Percentiles rank a stretch among this genome's conserved stretches.
Evolutionary conservation across 176 grass and related monocot species (phyloP).

Genomic region (Olyra latifolia): DNA sequence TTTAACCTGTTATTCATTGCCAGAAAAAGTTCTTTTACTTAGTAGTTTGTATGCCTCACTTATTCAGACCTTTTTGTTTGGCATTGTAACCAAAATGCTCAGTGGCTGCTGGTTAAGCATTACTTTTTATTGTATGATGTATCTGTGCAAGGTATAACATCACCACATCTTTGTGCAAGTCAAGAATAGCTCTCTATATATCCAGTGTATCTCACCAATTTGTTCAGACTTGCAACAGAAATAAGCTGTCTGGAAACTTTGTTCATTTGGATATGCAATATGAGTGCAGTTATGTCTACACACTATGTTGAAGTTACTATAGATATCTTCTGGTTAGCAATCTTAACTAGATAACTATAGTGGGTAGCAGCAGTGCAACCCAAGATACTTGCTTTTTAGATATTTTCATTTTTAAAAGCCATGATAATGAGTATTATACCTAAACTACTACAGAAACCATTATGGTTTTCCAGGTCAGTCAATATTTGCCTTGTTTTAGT

Average conservation of each 20-base stretch:
- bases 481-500: slow-evolving; percentile 9
- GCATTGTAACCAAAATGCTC: not conserved
- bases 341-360: not conserved
- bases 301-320: not conserved
- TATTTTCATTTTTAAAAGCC: not conserved
- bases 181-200: not conserved
- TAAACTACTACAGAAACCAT: not conserved
- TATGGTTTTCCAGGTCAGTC: not conserved
- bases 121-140: not conserved
- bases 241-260: not conserved
- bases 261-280: not conserved
- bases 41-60: not conserved
- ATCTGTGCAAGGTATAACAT: not conserved
- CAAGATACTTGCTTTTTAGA: not conserved
- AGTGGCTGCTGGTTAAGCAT: not conserved
- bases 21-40: not conserved
- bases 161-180: not conserved
- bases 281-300: not conserved
- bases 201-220: not conserved
- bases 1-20: not conserved
- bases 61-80: not conserved
- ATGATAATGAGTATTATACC: not conserved
- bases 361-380: not conserved
- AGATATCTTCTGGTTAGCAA: not conserved
- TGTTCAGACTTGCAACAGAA: not conserved